Conservation (phyloP, 2,329 filamentous ascomycete genomes). For the Elsinoe fawcettii region DNA sequence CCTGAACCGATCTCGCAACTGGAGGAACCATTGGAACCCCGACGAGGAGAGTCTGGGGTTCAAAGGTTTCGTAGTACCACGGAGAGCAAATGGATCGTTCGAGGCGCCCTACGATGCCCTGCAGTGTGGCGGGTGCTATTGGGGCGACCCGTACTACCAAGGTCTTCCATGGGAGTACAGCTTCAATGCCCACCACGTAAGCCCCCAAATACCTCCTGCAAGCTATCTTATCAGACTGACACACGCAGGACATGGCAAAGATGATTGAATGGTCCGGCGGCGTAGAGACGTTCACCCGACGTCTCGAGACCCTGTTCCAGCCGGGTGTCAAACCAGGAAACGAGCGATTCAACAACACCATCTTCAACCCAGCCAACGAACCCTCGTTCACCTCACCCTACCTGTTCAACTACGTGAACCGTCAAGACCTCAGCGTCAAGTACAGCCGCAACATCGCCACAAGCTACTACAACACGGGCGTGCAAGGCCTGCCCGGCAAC, state of each 20-base stretch:
- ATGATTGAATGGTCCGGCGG: conserved; percentile 52
- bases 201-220: neutral
- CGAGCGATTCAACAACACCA: conserved; percentile 28
- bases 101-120: conserved; percentile 41
- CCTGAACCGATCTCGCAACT: conserved; percentile 56
- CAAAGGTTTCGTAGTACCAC: conserved; percentile 34
- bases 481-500: conserved; percentile 28
- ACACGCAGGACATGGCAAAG: conserved; percentile 51
- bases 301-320: conserved; percentile 56
- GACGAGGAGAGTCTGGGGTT: conserved; percentile 35
- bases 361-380: conserved; percentile 25
- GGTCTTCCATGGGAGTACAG: conserved; percentile 49
- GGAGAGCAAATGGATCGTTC: conserved; percentile 42
- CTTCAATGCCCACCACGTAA: conserved; percentile 11
- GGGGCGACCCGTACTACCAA: conserved; percentile 55
- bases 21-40: conserved; percentile 55
- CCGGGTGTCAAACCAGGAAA: conserved; percentile 39
- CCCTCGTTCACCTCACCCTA: conserved; percentile 29
- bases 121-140: conserved; percentile 57
- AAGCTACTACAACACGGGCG: conserved; percentile 25
- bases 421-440: conserved; percentile 27
- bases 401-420: conserved; percentile 28
- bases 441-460: conserved; percentile 23
- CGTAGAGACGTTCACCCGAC: conserved; percentile 44
- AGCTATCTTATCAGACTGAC: conserved; percentile 14